Conservation (phyloP, 352 stramenopile genomes). For the Phytophthora multivora region DNA sequence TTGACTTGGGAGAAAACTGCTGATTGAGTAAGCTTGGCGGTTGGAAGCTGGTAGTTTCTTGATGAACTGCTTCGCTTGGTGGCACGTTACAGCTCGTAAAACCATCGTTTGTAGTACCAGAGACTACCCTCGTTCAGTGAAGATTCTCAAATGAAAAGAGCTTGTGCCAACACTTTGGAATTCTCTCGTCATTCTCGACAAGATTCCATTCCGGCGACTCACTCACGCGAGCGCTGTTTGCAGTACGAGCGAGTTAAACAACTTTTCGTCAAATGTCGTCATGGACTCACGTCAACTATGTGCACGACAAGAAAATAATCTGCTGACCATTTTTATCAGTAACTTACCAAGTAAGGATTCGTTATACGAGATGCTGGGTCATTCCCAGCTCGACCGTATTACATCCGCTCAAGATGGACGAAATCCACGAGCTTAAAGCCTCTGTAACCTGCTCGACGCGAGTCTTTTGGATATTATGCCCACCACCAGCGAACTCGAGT, state of each 20-base stretch:
- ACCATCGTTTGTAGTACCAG: no score
- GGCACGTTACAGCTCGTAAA: no score
- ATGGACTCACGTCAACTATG: slow-evolving; percentile 17
- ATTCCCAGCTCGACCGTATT: slow-evolving; percentile 18
- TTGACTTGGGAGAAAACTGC: slow-evolving; percentile 10
- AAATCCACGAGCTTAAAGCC: slow-evolving; percentile 37
- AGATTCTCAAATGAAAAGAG: slow-evolving; percentile 8
- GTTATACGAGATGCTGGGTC: slow-evolving; percentile 25
- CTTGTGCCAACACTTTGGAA: no score
- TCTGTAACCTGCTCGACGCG: slow-evolving; percentile 36
- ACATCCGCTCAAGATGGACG: slow-evolving; percentile 14
- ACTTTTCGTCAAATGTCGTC: background rate
- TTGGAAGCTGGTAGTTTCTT: background rate
- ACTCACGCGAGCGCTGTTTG: slow-evolving; percentile 24
- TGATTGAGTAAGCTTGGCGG: slow-evolving; percentile 2
- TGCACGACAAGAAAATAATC: no score
- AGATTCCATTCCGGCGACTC: slow-evolving; percentile 9
- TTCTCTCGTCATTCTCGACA: slow-evolving; percentile 8
- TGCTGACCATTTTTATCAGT: no score
- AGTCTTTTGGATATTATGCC: slow-evolving; percentile 74
- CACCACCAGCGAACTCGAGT: slow-evolving; percentile 48
- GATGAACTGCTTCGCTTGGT: background rate
- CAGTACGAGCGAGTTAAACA: slow-evolving; percentile 6
- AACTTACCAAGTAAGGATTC: no score
- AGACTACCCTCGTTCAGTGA: background rate